Percentiles rank a stretch among this genome's conserved stretches.
Conservation (phyloP, 2,329 filamentous ascomycete genomes). For the Colletotrichum spaethianum region DNA sequence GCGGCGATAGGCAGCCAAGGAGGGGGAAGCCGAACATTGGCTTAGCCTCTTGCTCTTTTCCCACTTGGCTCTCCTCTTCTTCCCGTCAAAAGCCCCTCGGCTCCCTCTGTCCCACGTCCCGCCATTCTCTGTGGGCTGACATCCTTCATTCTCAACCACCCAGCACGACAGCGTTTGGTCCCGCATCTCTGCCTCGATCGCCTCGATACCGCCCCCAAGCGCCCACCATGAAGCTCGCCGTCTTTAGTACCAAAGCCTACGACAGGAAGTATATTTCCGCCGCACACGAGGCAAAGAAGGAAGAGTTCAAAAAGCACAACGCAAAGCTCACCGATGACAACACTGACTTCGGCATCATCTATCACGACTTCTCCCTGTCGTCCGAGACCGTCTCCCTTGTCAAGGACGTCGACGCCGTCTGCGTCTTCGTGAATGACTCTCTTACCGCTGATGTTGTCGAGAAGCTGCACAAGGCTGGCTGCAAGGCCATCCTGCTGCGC, state of each 20-base stretch:
- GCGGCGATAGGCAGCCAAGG: background rate
- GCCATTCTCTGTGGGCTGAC: background rate
- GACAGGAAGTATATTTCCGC: constrained; percentile 69
- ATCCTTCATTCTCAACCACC: background rate
- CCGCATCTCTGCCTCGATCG: background rate
- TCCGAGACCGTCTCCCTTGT: constrained; percentile 68
- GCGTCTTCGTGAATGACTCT: constrained; percentile 78
- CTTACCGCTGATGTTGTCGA: constrained; percentile 66
- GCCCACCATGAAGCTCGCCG: constrained; percentile 68
- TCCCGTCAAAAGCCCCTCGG: background rate
- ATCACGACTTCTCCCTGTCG: constrained; percentile 71
- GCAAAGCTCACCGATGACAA: constrained; percentile 49
- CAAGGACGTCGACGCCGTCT: constrained; percentile 68
- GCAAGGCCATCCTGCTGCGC: constrained; percentile 73
- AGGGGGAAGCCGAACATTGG: constrained; percentile 10
- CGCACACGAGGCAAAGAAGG: constrained; percentile 45
- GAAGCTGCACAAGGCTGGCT: constrained; percentile 63
- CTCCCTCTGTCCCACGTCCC: background rate
- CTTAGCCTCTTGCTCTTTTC: background rate
- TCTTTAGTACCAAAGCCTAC: constrained; percentile 77
- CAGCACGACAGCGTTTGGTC: background rate
- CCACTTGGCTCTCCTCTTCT: background rate
- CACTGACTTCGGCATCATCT: constrained; percentile 63
- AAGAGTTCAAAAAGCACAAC: constrained; percentile 45
- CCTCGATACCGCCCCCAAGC: background rate